Evolutionary conservation across 192 early-diverging fungal species (phyloP).

Genomic region (Polychytrium aggregatum): DNA sequence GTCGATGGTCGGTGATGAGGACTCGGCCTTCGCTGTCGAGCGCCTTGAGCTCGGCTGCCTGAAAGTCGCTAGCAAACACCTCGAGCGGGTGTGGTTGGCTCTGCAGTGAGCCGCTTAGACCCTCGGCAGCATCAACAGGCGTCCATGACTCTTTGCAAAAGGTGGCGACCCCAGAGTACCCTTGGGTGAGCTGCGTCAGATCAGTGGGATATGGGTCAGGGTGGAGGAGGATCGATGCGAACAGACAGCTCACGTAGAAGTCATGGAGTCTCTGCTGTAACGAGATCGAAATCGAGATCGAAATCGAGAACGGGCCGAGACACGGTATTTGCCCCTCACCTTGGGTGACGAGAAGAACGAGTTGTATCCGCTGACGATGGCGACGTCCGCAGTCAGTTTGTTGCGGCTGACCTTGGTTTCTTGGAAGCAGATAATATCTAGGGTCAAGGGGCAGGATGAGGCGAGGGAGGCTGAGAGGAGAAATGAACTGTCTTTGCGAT

Average conservation of each 20-base stretch:
- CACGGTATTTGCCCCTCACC: constrained; percentile 11
- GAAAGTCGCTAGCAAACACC: constrained; percentile 19
- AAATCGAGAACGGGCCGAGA: background rate
- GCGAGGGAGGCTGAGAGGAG: background rate
- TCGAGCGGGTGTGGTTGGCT: constrained; percentile 2
- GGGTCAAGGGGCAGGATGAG: constrained; percentile 1
- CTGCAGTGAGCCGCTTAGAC: constrained; percentile 43
- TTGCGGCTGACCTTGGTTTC: constrained; percentile 59
- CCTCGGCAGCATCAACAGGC: constrained; percentile 54
- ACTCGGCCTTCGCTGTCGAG: constrained; percentile 65
- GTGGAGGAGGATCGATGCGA: background rate
- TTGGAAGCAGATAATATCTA: constrained; percentile 64
- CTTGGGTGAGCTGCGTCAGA: constrained; percentile 16
- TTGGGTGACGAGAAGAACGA: constrained; percentile 60
- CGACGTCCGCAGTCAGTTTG: constrained; percentile 43
- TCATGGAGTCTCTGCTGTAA: background rate
- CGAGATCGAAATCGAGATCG: background rate
- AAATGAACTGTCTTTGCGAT: background rate
- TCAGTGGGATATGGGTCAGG: background rate
- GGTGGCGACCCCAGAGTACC: constrained; percentile 62
- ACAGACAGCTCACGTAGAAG: background rate
- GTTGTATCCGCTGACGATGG: constrained; percentile 55
- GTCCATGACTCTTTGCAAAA: constrained; percentile 38
- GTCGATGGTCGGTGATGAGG: constrained; percentile 57
- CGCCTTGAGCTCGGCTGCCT: constrained; percentile 20